Evolutionary conservation across 352 stramenopile species (phyloP), one percentile per base, ranked within the genome.

Genomic region (Phytopythium vexans): DNA sequence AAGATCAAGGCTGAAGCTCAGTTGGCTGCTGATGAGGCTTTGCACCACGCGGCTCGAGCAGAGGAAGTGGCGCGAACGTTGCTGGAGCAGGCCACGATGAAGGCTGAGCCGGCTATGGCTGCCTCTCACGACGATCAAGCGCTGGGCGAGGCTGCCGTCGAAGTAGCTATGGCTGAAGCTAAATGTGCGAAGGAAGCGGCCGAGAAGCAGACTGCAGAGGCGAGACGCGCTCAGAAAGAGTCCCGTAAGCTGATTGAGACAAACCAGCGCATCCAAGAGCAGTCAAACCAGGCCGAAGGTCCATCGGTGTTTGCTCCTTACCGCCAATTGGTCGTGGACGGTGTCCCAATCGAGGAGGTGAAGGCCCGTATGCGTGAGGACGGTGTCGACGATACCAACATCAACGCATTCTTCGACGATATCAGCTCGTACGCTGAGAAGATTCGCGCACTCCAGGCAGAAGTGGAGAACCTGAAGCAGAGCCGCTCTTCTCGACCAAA

Each of bases 1-100:
- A 88, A 92, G 51, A 86, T 94, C 47, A 85, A 94, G 66, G 68
- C 73, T 3, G 81, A 92, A 43, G 82, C 84, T 52, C 82, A 92
- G 54, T 81, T 88, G 67, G 84, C 79, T 31, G 84, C 82, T 41
- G 84, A 94, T 68, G 77, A 91, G 72, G 84, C 84, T 16, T 88
- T 66, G 43, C 68, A 83, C 15, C 79, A 89, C 32, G 83, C 83
- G 54, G 67, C 62, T 39, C 66, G 71, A 16, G 82, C 82, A 7
- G 79, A 94, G 44, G 81, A 92, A 64, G 82, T 92, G 64, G 83
- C 83, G 6, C 65, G 84, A 40, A 77, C 74, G 56, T 40, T 92
- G 40, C 61, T 94, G 34, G 82, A 89, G 55, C 76, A 94, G 58
- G 86, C 83, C 14, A 63, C 79, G 38, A 77, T 85, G 52, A 94